A percentile compares a stretch with the other conserved stretches of the same genome.
phyloP scores from a whole-genome alignment of 306 rosid species.

The Prunus armeniaca region DNA sequence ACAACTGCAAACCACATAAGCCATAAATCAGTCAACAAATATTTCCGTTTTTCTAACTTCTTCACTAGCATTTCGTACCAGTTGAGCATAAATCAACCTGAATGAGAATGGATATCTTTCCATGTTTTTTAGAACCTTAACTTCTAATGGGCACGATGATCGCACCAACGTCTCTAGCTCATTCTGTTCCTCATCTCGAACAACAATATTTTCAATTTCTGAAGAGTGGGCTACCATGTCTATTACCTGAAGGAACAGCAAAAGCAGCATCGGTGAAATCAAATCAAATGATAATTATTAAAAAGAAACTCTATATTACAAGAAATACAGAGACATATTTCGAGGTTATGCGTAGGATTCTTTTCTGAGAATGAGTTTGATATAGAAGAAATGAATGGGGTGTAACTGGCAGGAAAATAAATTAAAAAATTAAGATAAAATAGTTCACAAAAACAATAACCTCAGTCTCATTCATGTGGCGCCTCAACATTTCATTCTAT shows the following conservation, averaged over 20 bases:
- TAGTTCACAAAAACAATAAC: slow-evolving; percentile 40
- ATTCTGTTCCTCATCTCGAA: slow-evolving; percentile 95
- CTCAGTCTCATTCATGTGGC: slow-evolving; percentile 94
- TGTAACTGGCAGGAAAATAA: neutral
- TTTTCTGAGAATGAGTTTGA: neutral
- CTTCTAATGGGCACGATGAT: slow-evolving; percentile 72
- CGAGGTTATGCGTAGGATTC: neutral
- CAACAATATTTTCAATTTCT: slow-evolving; percentile 93
- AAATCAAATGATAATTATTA: neutral
- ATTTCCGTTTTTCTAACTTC: slow-evolving; percentile 9
- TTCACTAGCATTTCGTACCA: slow-evolving; percentile 1
- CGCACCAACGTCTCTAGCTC: slow-evolving; percentile 85
- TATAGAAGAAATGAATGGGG: neutral
- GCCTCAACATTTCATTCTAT: slow-evolving; percentile 89
- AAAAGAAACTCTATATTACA: neutral
- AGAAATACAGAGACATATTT: neutral
- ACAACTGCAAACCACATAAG: slow-evolving; percentile 59
- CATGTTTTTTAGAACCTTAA: slow-evolving; percentile 86
- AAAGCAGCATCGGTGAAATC: neutral
- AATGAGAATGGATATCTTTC: slow-evolving; percentile 90
- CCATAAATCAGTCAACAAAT: slow-evolving; percentile 19
- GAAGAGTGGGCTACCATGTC: slow-evolving; percentile 92
- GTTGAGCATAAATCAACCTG: slow-evolving; percentile 55
- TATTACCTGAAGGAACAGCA: slow-evolving; percentile 59
- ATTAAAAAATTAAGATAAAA: neutral